These are phyloP conservation scores for Dioscorea dumetorum DNA, from an alignment of 106 monocot genomes.

Conservation along the genomic window DNA sequence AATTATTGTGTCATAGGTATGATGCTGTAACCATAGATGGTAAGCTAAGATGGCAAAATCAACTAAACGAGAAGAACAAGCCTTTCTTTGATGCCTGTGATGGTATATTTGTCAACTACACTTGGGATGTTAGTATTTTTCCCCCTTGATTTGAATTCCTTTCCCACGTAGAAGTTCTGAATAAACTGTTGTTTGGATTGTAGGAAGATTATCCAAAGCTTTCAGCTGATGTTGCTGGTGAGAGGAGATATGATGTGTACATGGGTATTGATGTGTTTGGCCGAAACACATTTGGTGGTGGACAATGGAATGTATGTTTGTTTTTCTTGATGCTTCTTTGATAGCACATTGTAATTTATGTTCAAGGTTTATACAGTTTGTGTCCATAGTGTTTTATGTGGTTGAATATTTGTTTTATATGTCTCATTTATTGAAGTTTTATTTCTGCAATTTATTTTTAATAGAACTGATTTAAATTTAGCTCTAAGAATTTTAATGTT, in stretches of 20 bases:
- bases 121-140: slow-evolving; percentile 55
- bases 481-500: neutral
- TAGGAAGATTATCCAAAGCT: slow-evolving; percentile 43
- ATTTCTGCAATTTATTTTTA: neutral
- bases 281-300: slow-evolving; percentile 80
- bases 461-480: neutral
- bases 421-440: neutral
- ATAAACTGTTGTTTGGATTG: slow-evolving; percentile 4
- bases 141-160: neutral
- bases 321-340: too few species aligned
- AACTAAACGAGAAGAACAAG: slow-evolving; percentile 72
- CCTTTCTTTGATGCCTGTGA: slow-evolving; percentile 97
- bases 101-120: slow-evolving; percentile 87
- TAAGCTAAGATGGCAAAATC: slow-evolving; percentile 60
- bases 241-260: slow-evolving; percentile 77
- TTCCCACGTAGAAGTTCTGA: neutral
- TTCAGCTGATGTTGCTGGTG: slow-evolving; percentile 62
- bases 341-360: too few species aligned
- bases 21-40: slow-evolving; percentile 81
- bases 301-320: slow-evolving; percentile 89
- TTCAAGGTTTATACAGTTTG: too few species aligned
- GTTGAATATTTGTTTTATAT: too few species aligned
- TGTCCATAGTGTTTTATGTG: too few species aligned
- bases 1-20: slow-evolving; percentile 59
- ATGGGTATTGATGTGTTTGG: slow-evolving; percentile 99